Conservation (phyloP, 176 grass and related monocot species). For the Triticum dicoccoides region DNA sequence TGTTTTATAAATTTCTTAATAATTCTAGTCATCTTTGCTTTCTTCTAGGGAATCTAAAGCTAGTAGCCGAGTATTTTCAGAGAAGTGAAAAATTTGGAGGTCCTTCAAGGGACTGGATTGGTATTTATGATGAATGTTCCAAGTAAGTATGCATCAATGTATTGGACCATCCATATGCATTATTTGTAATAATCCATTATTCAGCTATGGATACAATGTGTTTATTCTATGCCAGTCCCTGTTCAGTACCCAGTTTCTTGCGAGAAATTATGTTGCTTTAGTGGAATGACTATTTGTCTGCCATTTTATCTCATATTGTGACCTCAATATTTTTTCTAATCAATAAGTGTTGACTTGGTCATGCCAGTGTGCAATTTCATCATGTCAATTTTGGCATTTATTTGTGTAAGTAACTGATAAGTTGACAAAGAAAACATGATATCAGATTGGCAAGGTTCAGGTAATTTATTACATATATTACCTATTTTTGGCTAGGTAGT, state of each 20-base stretch:
- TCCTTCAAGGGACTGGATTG: constrained; percentile 94
- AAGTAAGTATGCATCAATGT: constrained; percentile 63
- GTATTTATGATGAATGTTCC: constrained; percentile 98
- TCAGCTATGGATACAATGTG: neutral
- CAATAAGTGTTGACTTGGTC: neutral
- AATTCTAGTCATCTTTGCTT: constrained; percentile 8
- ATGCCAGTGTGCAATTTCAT: neutral
- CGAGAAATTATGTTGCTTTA: neutral
- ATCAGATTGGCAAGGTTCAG: neutral
- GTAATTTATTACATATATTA: neutral
- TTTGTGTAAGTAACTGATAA: neutral
- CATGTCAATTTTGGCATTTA: neutral
- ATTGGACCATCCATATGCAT: constrained; percentile 3
- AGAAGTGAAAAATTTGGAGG: constrained; percentile 86
- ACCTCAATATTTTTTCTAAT: neutral
- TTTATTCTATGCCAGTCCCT: neutral
- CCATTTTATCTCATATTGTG: neutral
- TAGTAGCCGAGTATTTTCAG: constrained; percentile 92
- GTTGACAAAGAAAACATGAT: neutral
- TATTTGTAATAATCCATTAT: neutral
- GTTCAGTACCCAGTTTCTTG: neutral
- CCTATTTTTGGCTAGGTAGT: constrained; percentile 9
- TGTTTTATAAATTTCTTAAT: neutral
- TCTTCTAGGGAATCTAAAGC: constrained; percentile 70
- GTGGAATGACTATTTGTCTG: constrained; percentile 1